A percentile compares a stretch with the other conserved stretches of the same genome.
These are phyloP conservation scores for Linnemannia zychae DNA, from an alignment of 192 early-diverging fungal species.

Conservation along the genomic window DNA sequence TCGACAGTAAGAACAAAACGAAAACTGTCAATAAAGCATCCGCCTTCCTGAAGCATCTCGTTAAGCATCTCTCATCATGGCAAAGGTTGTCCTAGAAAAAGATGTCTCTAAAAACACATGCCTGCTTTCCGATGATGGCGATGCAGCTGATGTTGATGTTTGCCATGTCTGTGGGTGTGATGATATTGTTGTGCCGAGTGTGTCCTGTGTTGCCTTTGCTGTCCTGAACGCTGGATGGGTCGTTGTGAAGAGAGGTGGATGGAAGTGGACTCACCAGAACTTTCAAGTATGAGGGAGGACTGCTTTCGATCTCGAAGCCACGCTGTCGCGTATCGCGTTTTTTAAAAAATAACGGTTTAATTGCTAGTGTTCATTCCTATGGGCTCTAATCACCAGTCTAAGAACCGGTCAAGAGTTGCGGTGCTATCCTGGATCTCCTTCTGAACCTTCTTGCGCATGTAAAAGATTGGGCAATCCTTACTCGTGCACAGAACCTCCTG, in stretches of 20 bases:
- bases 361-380: not conserved
- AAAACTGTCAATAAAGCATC: not conserved
- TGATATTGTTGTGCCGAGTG: not conserved
- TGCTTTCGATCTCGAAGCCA: constrained; percentile 1
- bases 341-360: not conserved
- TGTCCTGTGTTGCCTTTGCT: not conserved
- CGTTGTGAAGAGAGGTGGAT: not conserved
- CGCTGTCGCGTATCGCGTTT: not conserved
- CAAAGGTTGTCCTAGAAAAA: not conserved
- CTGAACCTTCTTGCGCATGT: constrained; percentile 96
- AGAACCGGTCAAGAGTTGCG: constrained; percentile 80
- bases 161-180: constrained; percentile 25
- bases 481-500: constrained; percentile 96
- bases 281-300: not conserved
- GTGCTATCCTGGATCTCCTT: constrained; percentile 90
- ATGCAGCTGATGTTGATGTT: constrained; percentile 70
- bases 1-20: not conserved
- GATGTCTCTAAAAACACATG: constrained; percentile 16
- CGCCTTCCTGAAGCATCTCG: not conserved
- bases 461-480: constrained; percentile 98
- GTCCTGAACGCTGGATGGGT: not conserved
- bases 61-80: not conserved
- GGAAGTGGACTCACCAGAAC: not conserved
- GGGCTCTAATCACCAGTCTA: constrained; percentile 27
- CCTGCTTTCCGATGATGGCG: constrained; percentile 72